Evolutionary conservation across 2,329 filamentous ascomycete species (phyloP), one percentile per base, ranked within the genome.

Genomic region (Rugonectria rugulosa): DNA sequence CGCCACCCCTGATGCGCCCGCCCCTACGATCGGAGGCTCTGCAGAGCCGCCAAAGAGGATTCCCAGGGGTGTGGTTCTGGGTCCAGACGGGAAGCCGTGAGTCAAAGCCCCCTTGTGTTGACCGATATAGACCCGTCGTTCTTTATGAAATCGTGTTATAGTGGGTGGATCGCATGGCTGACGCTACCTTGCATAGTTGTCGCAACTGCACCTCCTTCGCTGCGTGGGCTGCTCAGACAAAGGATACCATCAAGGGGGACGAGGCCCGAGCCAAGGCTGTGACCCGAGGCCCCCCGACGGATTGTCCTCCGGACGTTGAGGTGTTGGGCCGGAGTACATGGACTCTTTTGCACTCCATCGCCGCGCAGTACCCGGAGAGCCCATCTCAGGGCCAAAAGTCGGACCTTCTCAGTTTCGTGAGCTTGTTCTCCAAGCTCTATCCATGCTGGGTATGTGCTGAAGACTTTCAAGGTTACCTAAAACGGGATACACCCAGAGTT

Each of bases 391-490:
- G 79, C 9, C 85, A 97, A 65, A 92, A 97, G 71, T 77, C 78
- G 24, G 89, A 97, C 65, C 88, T 96, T 65, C 80, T 81, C 52
- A 81, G 85, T 46, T 98, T 99, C 76, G 81, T 99, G 66, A 77
- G 79, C 20, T 80, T 92, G 2, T 96, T 99, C 72, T 88, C 90
- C 21, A 89, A 89, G 64, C 76, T 98, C 17, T 99, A 99, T 70
- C 95, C 95, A 4, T 99, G 95, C 79, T 97, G 93, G 92, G 85
- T 90, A 3, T 99, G 95, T 74, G 95, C 93, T 27, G 89, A 94
- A 57, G 94, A 98, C 71, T 97, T 99, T 73, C 89, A 89, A 72
- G 73, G 72, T 1, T 98, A 94, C 82, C 88, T 98, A 79, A 81
- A 79, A 59, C 82, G 83, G 60, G 89, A 93, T 62, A 84, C 85